phyloP scores from a whole-genome alignment of 768 basidiomycete species.

The Panellus pusillus region DNA sequence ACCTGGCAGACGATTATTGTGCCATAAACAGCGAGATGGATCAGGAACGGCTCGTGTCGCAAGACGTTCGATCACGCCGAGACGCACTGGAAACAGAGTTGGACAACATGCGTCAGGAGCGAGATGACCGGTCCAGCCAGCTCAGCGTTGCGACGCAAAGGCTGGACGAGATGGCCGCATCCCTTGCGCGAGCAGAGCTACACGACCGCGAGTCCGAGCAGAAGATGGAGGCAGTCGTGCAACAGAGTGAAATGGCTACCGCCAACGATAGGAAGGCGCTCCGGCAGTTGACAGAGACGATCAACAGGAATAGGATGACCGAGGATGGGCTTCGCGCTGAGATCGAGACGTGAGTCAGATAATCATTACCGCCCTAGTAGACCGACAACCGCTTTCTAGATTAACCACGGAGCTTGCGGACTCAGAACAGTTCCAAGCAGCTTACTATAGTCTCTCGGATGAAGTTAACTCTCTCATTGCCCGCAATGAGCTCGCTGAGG shows the following conservation, averaged over 20 bases:
- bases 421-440: slow-evolving; percentile 65
- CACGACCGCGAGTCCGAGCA: slow-evolving; percentile 26
- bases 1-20: slow-evolving; percentile 34
- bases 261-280: slow-evolving; percentile 48
- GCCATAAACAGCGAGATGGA: slow-evolving; percentile 30
- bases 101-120: slow-evolving; percentile 40
- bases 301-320: slow-evolving; percentile 59
- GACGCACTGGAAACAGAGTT: slow-evolving; percentile 44
- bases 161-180: slow-evolving; percentile 21
- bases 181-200: slow-evolving; percentile 23
- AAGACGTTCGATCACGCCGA: slow-evolving; percentile 36
- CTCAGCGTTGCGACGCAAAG: slow-evolving; percentile 26
- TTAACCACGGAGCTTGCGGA: slow-evolving; percentile 54
- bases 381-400: slow-evolving; percentile 23
- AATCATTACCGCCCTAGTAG: background rate
- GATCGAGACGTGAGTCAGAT: slow-evolving; percentile 57
- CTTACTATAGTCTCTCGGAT: slow-evolving; percentile 64
- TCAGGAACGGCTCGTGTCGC: slow-evolving; percentile 9
- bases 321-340: slow-evolving; percentile 72
- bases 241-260: slow-evolving; percentile 35
- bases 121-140: slow-evolving; percentile 23
- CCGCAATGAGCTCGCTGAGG: slow-evolving; percentile 76
- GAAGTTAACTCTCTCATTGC: slow-evolving; percentile 65
- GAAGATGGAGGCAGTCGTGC: slow-evolving; percentile 30
- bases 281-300: slow-evolving; percentile 47